phyloP scores from a whole-genome alignment of 345 rosid genomes.

The Salix udensis region DNA sequence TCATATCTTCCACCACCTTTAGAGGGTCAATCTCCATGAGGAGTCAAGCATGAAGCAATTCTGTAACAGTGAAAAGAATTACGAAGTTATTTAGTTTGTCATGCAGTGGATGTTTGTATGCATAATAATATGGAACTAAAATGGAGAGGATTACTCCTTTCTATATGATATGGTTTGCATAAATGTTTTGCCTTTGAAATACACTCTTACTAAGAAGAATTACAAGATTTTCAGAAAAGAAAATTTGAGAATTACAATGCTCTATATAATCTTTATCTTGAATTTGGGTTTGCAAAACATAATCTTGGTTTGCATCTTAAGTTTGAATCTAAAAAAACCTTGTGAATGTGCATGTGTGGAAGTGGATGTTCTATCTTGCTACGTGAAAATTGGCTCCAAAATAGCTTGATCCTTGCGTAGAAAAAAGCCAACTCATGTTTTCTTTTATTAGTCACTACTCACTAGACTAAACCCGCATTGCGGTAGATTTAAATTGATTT shows the following conservation, averaged over 20 bases:
- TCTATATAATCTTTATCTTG: no score
- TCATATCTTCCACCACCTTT: conserved; percentile 21
- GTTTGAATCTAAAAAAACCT: no score
- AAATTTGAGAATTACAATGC: neutral
- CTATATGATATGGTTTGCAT: neutral
- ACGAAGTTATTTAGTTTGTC: neutral
- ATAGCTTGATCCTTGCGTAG: no score
- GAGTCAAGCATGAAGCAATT: neutral
- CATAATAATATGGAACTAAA: neutral
- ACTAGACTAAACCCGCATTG: no score
- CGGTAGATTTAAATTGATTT: no score
- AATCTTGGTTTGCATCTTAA: no score
- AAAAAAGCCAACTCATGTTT: no score
- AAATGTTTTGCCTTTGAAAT: neutral
- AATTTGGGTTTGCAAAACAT: no score
- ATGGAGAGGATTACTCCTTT: neutral
- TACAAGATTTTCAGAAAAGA: neutral
- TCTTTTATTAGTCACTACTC: no score
- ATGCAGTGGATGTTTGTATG: neutral
- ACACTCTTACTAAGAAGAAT: neutral
- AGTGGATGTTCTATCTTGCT: no score
- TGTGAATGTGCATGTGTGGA: no score
- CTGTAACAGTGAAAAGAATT: neutral
- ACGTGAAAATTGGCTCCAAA: no score
- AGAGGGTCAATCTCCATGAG: neutral